Percentiles rank a stretch among this genome's conserved stretches.
These are phyloP conservation scores for Trichophyton simii DNA, from an alignment of 2,329 filamentous ascomycete genomes.

Conservation along the genomic window DNA sequence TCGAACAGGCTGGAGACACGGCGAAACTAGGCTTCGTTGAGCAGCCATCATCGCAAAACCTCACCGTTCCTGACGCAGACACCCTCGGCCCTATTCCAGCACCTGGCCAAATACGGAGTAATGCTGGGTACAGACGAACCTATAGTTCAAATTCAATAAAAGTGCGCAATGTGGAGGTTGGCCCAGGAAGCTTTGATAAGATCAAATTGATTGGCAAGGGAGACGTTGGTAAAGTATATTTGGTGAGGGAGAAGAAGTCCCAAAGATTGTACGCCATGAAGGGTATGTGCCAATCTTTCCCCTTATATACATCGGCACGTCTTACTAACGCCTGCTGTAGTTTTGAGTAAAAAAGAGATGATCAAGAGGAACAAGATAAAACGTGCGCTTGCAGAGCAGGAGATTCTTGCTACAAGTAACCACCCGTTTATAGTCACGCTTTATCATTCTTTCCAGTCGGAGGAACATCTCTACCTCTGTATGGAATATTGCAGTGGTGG, in stretches of 20 bases:
- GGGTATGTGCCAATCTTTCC: constrained; percentile 43
- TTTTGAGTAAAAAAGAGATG: constrained; percentile 99
- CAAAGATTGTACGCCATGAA: constrained; percentile 96
- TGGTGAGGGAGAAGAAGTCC: constrained; percentile 97
- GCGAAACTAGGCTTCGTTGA: constrained; percentile 45
- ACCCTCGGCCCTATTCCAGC: constrained; percentile 53
- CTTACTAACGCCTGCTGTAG: constrained; percentile 38
- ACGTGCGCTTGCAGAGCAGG: constrained; percentile 89
- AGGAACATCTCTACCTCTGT: constrained; percentile 96
- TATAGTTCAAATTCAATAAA: constrained; percentile 99
- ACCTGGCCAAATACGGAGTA: constrained; percentile 51
- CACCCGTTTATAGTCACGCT: constrained; percentile 98
- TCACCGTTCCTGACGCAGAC: constrained; percentile 23
- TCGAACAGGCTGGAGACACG: constrained; percentile 43
- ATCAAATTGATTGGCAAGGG: constrained; percentile 99
- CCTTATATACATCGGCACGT: not conserved
- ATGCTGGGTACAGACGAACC: constrained; percentile 74
- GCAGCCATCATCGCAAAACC: constrained; percentile 20
- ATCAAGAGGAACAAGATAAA: constrained; percentile 99
- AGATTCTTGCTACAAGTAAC: constrained; percentile 95
- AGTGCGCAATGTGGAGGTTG: constrained; percentile 90
- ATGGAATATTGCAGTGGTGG: constrained; percentile 99
- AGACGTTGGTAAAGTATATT: constrained; percentile 95
- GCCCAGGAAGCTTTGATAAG: constrained; percentile 94
- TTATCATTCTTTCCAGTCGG: constrained; percentile 98